Evolutionary conservation across 257 asterid species (phyloP).

Genomic region (Handroanthus guayacan): DNA sequence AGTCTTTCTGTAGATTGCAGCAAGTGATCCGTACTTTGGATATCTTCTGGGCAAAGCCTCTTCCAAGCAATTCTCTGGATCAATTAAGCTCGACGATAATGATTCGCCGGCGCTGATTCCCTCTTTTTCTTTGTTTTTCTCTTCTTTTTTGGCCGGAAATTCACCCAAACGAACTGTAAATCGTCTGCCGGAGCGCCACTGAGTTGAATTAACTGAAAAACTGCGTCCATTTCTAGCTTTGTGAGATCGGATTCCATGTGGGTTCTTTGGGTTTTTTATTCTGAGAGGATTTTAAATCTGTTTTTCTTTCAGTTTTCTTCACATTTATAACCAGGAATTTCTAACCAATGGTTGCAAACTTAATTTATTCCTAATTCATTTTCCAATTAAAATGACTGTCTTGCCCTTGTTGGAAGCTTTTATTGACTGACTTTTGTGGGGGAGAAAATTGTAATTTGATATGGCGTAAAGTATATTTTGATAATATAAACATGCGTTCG

Average conservation of each 20-base stretch:
- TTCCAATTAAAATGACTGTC: background rate
- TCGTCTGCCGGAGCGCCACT: constrained; percentile 51
- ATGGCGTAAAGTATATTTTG: background rate
- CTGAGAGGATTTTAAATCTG: background rate
- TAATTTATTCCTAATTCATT: constrained; percentile 24
- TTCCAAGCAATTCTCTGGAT: background rate
- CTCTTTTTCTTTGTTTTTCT: background rate
- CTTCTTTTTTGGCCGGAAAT: constrained; percentile 29
- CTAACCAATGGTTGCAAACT: constrained; percentile 34
- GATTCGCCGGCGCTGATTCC: constrained; percentile 35
- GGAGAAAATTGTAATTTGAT: constrained; percentile 17
- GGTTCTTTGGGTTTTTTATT: constrained; percentile 21
- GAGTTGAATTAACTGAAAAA: constrained; percentile 64
- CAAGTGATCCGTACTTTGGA: constrained; percentile 46
- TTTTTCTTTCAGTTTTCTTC: background rate
- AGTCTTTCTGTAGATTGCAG: constrained; percentile 52
- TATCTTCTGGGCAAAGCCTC: constrained; percentile 49
- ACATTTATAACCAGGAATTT: constrained; percentile 27
- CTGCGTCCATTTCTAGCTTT: constrained; percentile 66
- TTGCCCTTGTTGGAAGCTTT: constrained; percentile 8
- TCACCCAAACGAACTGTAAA: constrained; percentile 30
- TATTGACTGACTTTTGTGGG: background rate
- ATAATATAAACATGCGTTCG: background rate
- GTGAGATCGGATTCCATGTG: constrained; percentile 56
- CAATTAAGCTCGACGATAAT: constrained; percentile 24